A percentile compares a stretch with the other conserved stretches of the same genome.
Evolutionary conservation across 495 filamentous ascomycete species (phyloP).

Genomic region (Pyronema omphalodes): DNA sequence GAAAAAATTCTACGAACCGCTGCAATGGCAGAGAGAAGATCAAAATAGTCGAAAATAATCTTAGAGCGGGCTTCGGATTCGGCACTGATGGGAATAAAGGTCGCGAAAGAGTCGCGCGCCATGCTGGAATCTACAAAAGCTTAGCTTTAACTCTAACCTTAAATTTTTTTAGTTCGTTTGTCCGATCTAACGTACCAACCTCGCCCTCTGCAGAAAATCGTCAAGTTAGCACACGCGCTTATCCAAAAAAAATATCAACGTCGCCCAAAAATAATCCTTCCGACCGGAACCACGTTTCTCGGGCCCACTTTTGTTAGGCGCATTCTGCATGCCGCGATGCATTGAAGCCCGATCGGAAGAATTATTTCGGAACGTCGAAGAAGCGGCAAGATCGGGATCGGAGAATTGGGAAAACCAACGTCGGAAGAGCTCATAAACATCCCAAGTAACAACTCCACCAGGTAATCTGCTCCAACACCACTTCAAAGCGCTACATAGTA

Average conservation of each 20-base stretch:
- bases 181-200: neutral
- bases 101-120: slow-evolving; percentile 83
- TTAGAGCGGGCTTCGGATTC: slow-evolving; percentile 69
- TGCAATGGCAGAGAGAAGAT: slow-evolving; percentile 63
- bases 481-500: slow-evolving; percentile 83
- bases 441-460: slow-evolving; percentile 89
- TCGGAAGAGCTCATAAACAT: slow-evolving; percentile 88
- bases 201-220: neutral
- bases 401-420: slow-evolving; percentile 41
- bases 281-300: no score
- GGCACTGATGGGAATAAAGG: slow-evolving; percentile 87
- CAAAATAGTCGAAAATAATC: slow-evolving; percentile 95
- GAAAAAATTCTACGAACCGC: slow-evolving; percentile 19
- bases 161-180: slow-evolving; percentile 7
- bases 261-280: no score
- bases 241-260: neutral
- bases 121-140: slow-evolving; percentile 58
- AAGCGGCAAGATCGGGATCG: neutral
- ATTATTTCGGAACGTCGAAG: neutral
- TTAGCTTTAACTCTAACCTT: neutral
- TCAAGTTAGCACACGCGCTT: neutral
- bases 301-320: no score
- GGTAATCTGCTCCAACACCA: slow-evolving; percentile 96
- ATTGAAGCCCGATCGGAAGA: no score
- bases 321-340: no score